phyloP scores from a whole-genome alignment of 2,329 filamentous ascomycete genomes.

The Hirsutella thompsonii region DNA sequence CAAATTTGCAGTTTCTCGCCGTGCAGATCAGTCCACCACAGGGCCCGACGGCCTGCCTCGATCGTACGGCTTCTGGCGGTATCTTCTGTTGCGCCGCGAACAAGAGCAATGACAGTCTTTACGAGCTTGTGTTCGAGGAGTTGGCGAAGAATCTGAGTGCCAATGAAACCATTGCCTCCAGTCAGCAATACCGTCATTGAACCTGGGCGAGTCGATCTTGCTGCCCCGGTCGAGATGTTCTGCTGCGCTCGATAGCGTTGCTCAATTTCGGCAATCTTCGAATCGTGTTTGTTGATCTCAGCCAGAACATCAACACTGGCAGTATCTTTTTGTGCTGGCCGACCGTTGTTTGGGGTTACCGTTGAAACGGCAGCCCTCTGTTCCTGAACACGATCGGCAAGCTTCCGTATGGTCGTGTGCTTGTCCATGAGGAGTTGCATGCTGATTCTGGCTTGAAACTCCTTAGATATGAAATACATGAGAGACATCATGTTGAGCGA shows the following conservation, averaged over 20 bases:
- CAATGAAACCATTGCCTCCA: conserved; percentile 5
- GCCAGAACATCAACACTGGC: conserved; percentile 1
- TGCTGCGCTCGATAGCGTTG: not conserved
- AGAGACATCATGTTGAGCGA: conserved; percentile 4
- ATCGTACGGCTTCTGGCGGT: conserved; percentile 1
- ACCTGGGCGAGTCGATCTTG: no score
- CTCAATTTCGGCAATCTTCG: not conserved
- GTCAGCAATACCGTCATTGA: conserved; percentile 4
- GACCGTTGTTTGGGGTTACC: not conserved
- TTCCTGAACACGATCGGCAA: not conserved
- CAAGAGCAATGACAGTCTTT: conserved; percentile 2
- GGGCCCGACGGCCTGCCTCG: conserved; percentile 3
- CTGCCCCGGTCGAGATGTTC: no score
- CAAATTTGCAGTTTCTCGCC: conserved; percentile 5
- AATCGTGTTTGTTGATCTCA: conserved; percentile 1
- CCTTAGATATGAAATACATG: conserved; percentile 1
- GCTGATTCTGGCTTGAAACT: conserved; percentile 1
- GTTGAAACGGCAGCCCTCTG: not conserved
- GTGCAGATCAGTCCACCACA: conserved; percentile 5
- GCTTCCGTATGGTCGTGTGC: conserved; percentile 1
- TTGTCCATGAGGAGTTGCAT: conserved; percentile 3
- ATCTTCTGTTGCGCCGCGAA: conserved; percentile 1
- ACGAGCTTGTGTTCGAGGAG: conserved; percentile 2
- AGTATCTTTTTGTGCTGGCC: not conserved
- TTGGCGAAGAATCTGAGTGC: conserved; percentile 5